A percentile compares a stretch with the other conserved stretches of the same genome.
phyloP scores from a whole-genome alignment of 78 protist species.

The Dictyostelium purpureum region DNA sequence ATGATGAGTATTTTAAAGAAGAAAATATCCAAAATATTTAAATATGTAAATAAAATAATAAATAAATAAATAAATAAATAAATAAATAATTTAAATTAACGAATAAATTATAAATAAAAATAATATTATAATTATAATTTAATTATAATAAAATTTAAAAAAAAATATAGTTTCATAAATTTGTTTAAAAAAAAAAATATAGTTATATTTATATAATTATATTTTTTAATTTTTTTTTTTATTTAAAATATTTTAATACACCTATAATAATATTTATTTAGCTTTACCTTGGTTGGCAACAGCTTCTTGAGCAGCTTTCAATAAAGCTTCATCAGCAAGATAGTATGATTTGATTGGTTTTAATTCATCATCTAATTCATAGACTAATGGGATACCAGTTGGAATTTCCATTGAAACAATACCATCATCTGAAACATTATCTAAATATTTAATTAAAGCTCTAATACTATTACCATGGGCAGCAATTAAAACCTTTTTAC shows the following conservation, averaged over 20 bases:
- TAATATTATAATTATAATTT: no score
- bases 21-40: no score
- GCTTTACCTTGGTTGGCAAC: conserved; percentile 89
- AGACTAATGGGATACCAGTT: conserved; percentile 92
- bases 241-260: background rate
- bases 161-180: no score
- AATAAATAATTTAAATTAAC: no score
- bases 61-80: no score
- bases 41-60: no score
- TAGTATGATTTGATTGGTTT: conserved; percentile 77
- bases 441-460: conserved; percentile 92
- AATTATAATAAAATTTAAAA: no score
- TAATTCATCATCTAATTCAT: conserved; percentile 83
- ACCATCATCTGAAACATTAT: conserved; percentile 86
- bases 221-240: background rate
- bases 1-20: no score
- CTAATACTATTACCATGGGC: conserved; percentile 96
- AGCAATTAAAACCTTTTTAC: conserved; percentile 91
- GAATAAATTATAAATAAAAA: no score
- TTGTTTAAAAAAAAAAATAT: background rate
- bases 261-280: background rate
- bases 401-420: conserved; percentile 91
- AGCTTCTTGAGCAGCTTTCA: conserved; percentile 75
- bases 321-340: conserved; percentile 80
- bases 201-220: background rate